Evolutionary conservation across 73 alveolate species (phyloP).

Genomic region (Paramecium sonneborni): DNA sequence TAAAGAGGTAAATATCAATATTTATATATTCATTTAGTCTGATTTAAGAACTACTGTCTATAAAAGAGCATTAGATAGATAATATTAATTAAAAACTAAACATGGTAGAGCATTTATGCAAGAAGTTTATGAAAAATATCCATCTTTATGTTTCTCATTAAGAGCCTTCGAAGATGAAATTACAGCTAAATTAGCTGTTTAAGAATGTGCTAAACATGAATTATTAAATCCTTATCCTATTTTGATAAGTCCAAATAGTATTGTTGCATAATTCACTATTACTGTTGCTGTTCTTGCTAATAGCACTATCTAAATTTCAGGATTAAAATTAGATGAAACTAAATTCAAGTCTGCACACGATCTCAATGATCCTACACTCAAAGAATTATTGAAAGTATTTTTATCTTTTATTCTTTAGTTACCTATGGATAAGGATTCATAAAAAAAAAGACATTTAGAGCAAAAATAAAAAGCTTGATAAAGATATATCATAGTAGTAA

Average conservation of each 20-base stretch:
- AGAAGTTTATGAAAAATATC: conserved; percentile 91
- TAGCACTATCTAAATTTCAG: conserved; percentile 80
- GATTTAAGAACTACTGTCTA: conserved; percentile 94
- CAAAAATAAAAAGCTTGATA: conserved; percentile 17
- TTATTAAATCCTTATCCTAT: conserved; percentile 88
- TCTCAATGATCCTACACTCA: conserved; percentile 49
- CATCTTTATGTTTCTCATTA: conserved; percentile 94
- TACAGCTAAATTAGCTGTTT: conserved; percentile 89
- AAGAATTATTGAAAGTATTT: not conserved
- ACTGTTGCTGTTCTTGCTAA: conserved; percentile 84
- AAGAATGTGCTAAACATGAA: conserved; percentile 91
- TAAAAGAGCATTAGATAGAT: conserved; percentile 93
- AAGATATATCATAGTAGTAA: conserved; percentile 17
- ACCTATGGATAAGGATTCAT: conserved; percentile 32
- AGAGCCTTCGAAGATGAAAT: conserved; percentile 91
- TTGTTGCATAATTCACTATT: conserved; percentile 90
- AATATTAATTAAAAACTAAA: conserved; percentile 76
- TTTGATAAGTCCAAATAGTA: conserved; percentile 82
- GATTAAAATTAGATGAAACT: conserved; percentile 51
- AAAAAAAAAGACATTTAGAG: conserved; percentile 17
- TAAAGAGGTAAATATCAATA: conserved; percentile 71
- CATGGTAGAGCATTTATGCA: conserved; percentile 87
- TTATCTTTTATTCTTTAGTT: too few species aligned
- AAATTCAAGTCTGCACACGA: conserved; percentile 39
- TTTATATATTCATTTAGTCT: conserved; percentile 42